A percentile compares a stretch with the other conserved stretches of the same genome.
Evolutionary conservation across 2,329 filamentous ascomycete species (phyloP).

Genomic region (Neurospora sp.): DNA sequence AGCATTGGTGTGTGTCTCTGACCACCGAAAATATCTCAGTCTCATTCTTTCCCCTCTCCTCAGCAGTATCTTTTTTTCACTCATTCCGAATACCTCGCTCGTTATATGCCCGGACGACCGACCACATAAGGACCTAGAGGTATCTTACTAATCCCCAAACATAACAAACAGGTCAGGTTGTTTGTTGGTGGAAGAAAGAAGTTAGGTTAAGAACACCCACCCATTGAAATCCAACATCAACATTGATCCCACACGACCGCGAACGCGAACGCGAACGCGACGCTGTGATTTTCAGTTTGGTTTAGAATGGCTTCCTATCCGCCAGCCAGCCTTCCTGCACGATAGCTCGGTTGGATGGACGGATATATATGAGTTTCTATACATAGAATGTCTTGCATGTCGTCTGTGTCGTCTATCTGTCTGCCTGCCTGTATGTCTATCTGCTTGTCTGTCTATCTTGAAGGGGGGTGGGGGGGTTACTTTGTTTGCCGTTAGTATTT

Average conservation of each 20-base stretch:
- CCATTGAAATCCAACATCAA: neutral
- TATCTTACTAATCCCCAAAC: neutral
- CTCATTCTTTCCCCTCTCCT: too few relatives aligned
- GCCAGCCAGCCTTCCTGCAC: neutral
- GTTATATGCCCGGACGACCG: too few relatives aligned
- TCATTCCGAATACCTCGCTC: too few relatives aligned
- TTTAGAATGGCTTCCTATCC: neutral
- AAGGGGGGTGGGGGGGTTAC: neutral
- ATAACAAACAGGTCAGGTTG: neutral
- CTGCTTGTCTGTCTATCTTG: neutral
- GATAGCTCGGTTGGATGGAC: neutral
- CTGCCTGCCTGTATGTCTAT: neutral
- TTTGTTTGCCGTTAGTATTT: neutral
- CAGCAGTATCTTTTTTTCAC: too few relatives aligned
- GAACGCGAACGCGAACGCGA: neutral
- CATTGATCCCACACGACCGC: neutral
- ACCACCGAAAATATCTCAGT: too few relatives aligned
- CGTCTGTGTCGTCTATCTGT: neutral
- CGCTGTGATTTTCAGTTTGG: neutral
- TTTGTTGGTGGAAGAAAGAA: constrained; percentile 1
- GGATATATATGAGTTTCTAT: neutral
- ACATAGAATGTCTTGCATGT: neutral
- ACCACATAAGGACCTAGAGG: too few relatives aligned
- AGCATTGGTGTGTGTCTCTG: too few relatives aligned
- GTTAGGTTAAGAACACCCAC: neutral